Evolutionary conservation across 2,329 filamentous ascomycete species (phyloP).

Genomic region (Penicillium sp.): DNA sequence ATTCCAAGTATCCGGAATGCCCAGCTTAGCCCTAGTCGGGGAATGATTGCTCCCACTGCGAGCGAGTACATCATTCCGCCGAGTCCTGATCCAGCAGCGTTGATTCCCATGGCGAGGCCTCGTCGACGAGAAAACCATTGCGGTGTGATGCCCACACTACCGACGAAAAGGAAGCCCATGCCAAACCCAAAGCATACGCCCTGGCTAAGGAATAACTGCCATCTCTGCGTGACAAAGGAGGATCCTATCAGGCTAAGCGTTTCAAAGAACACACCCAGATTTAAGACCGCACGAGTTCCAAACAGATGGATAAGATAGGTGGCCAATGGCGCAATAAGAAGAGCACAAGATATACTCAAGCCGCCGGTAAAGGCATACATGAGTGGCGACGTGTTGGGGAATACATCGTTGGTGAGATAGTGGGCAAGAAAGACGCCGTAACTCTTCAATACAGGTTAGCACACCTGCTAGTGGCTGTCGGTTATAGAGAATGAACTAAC

Average conservation of each 20-base stretch:
- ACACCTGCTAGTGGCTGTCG: neutral
- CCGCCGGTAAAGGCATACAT: conserved; percentile 66
- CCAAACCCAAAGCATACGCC: conserved; percentile 67
- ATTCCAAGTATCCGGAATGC: conserved; percentile 66
- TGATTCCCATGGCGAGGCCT: conserved; percentile 65
- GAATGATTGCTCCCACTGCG: conserved; percentile 62
- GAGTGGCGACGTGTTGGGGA: conserved; percentile 59
- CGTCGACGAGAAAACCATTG: conserved; percentile 67
- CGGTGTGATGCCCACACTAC: conserved; percentile 59
- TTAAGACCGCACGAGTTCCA: conserved; percentile 60
- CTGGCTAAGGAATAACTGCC: conserved; percentile 66
- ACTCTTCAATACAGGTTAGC: conserved; percentile 33
- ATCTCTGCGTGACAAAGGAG: conserved; percentile 60
- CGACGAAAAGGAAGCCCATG: conserved; percentile 67
- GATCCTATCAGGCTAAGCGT: conserved; percentile 60
- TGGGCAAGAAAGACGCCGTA: conserved; percentile 65
- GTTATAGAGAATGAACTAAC: conserved; percentile 40
- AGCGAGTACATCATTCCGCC: conserved; percentile 66
- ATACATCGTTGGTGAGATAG: conserved; percentile 61
- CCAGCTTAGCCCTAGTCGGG: conserved; percentile 61
- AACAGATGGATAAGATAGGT: conserved; percentile 58
- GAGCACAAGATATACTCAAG: conserved; percentile 62
- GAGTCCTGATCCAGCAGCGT: conserved; percentile 62
- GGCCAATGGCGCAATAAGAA: conserved; percentile 62
- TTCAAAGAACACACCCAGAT: conserved; percentile 61